Conservation (phyloP, 2,329 filamentous ascomycete genomes). For the Fusarium buharicum region DNA sequence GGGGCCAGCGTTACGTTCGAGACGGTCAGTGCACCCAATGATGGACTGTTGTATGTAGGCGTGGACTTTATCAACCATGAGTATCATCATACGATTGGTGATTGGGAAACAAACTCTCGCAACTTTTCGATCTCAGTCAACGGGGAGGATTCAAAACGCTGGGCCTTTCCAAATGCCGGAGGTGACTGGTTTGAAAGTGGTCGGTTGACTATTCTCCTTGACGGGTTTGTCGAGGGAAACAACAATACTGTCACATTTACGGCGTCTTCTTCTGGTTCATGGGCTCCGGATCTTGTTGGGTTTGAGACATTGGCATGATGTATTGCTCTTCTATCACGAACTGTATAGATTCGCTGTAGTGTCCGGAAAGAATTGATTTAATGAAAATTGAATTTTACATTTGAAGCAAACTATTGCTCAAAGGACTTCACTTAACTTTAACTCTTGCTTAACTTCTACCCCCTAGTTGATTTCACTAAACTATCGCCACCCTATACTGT, state of each 20-base stretch:
- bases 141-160: conserved; percentile 52
- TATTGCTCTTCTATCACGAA: too few species aligned
- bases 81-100: conserved; percentile 56
- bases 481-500: too few species aligned
- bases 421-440: too few species aligned
- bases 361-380: too few species aligned
- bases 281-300: conserved; percentile 57
- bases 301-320: conserved; percentile 47
- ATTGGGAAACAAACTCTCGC: conserved; percentile 58
- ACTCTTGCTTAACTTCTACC: too few species aligned
- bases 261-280: conserved; percentile 39
- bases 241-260: conserved; percentile 53
- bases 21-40: conserved; percentile 44
- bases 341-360: too few species aligned
- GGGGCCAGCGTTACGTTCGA: conserved; percentile 52
- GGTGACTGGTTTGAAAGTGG: conserved; percentile 62
- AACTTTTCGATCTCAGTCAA: conserved; percentile 64
- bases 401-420: too few species aligned
- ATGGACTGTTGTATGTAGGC: conserved; percentile 54
- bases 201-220: conserved; percentile 56
- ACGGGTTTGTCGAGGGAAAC: conserved; percentile 56
- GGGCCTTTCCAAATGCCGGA: conserved; percentile 62
- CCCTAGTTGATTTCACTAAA: too few species aligned
- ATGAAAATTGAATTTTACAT: too few species aligned
- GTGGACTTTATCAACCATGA: conserved; percentile 66